A percentile compares a stretch with the other conserved stretches of the same genome.
Conservation (phyloP, 495 filamentous ascomycete species). For the Xylaria flabelliformis region DNA sequence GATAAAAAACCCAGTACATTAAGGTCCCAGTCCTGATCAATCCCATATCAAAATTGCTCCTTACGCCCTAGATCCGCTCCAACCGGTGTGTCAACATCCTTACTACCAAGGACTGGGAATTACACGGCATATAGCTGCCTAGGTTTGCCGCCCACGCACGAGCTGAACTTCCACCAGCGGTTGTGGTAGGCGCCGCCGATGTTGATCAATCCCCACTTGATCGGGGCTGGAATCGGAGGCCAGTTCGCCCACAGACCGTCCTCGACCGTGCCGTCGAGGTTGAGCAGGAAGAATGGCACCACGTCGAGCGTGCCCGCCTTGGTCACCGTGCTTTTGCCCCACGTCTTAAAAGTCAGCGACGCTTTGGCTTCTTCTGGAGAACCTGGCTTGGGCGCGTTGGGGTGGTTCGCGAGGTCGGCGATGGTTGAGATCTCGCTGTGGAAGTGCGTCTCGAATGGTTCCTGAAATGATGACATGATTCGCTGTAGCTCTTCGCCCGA, state of each 20-base stretch:
- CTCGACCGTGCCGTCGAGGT: constrained; percentile 60
- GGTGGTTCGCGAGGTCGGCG: constrained; percentile 51
- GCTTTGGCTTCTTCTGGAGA: constrained; percentile 47
- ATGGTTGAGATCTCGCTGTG: constrained; percentile 61
- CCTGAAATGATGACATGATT: constrained; percentile 57
- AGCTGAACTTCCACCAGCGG: constrained; percentile 62
- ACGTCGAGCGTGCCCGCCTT: constrained; percentile 57
- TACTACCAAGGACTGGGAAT: not conserved
- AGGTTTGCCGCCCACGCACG: constrained; percentile 51
- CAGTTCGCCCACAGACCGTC: constrained; percentile 59
- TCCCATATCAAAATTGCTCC: not conserved
- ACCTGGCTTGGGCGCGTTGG: constrained; percentile 52
- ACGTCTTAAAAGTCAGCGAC: constrained; percentile 45
- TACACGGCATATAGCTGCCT: constrained; percentile 49
- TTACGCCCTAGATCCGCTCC: not conserved
- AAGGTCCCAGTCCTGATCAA: not conserved
- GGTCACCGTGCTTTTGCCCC: constrained; percentile 58
- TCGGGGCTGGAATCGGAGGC: constrained; percentile 56
- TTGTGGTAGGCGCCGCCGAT: constrained; percentile 51
- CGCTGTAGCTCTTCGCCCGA: constrained; percentile 49
- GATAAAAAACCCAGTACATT: not conserved
- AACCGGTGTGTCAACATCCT: not conserved
- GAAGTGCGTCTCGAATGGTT: constrained; percentile 58
- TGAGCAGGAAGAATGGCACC: constrained; percentile 64
- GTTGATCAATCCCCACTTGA: constrained; percentile 55